Evolutionary conservation across 768 basidiomycete species (phyloP).

Genomic region (Cystofilobasidium capitatum): DNA sequence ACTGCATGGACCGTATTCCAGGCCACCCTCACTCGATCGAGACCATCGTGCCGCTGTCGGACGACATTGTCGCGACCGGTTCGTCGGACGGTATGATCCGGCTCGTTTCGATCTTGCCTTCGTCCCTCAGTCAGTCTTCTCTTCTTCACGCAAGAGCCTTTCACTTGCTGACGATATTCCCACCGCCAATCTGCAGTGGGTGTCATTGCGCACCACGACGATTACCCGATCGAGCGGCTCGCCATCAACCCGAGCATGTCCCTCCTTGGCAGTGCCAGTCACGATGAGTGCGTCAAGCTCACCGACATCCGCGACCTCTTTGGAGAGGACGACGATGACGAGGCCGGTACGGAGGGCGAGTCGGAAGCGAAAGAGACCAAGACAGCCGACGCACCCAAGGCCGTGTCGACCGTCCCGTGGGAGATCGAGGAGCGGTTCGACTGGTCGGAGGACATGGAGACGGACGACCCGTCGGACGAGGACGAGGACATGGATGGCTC

Average conservation of each 20-base stretch:
- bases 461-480: constrained; percentile 21
- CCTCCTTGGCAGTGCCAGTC: constrained; percentile 77
- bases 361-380: constrained; percentile 24
- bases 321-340: constrained; percentile 47
- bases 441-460: constrained; percentile 28
- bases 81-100: constrained; percentile 86
- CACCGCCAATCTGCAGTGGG: constrained; percentile 46
- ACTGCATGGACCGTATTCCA: constrained; percentile 81
- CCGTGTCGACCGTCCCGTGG: constrained; percentile 30
- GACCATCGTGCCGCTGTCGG: constrained; percentile 64
- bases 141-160: not conserved
- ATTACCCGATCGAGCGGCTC: constrained; percentile 77
- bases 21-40: constrained; percentile 89
- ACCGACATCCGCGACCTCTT: constrained; percentile 76
- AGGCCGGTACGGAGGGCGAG: constrained; percentile 39
- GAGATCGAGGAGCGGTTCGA: constrained; percentile 35
- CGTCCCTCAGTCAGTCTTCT: constrained; percentile 50
- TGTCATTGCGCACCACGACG: constrained; percentile 80
- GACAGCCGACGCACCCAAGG: constrained; percentile 28
- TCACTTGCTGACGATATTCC: not conserved
- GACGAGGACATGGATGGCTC: constrained; percentile 35
- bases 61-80: constrained; percentile 69
- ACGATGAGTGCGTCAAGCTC: constrained; percentile 74
- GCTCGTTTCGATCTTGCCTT: constrained; percentile 77
- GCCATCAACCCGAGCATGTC: constrained; percentile 23